Conservation (phyloP, 257 asterid genomes). For the Rubia yunnanensis region DNA sequence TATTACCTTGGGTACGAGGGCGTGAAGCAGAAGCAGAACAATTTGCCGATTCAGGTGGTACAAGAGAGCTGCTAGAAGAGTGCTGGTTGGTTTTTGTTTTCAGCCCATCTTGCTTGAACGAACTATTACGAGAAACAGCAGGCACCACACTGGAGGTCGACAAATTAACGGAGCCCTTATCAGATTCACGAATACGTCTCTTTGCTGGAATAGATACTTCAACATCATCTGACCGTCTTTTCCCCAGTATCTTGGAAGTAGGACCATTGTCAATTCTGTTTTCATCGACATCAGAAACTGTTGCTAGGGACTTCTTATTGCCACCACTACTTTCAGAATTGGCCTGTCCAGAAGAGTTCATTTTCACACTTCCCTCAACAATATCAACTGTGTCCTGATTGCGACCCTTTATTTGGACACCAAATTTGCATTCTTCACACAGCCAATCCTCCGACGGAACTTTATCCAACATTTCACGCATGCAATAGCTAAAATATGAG, state of each 20-base stretch:
- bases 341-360: constrained; percentile 41
- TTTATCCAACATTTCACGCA: constrained; percentile 62
- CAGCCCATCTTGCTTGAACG: constrained; percentile 49
- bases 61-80: constrained; percentile 29
- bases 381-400: constrained; percentile 36
- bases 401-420: constrained; percentile 32
- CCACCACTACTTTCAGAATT: constrained; percentile 30
- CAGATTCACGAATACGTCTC: constrained; percentile 47
- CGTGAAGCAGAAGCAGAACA: constrained; percentile 41
- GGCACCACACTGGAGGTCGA: constrained; percentile 30
- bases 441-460: constrained; percentile 85
- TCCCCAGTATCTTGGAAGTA: constrained; percentile 32
- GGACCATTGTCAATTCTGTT: constrained; percentile 10
- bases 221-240: constrained; percentile 54
- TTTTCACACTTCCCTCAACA: constrained; percentile 43
- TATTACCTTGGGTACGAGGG: constrained; percentile 44
- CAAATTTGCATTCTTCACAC: constrained; percentile 78
- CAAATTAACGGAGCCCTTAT: constrained; percentile 40
- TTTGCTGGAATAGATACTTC: constrained; percentile 65
- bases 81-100: constrained; percentile 35
- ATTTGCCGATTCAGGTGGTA: constrained; percentile 34
- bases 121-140: constrained; percentile 51
- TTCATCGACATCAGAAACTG: constrained; percentile 22
- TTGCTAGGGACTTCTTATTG: constrained; percentile 23
- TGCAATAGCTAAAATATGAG: constrained; percentile 67